Evolutionary conservation across 345 rosid species (phyloP).

Genomic region (Moringa oleifera): DNA sequence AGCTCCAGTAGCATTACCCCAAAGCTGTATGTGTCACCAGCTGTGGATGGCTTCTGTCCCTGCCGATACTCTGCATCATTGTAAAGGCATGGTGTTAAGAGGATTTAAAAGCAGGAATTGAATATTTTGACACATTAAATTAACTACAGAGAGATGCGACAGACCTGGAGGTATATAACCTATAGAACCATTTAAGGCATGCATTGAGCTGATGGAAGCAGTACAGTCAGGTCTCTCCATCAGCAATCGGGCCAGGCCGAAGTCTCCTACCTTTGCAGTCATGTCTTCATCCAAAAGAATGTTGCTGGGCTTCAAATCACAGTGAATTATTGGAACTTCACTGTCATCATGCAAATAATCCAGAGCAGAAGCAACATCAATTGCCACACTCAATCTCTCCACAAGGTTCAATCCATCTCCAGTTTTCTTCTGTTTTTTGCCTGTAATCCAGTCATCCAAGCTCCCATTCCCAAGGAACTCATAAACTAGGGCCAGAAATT

Average conservation of each 20-base stretch:
- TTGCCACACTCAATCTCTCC: slow-evolving; percentile 39
- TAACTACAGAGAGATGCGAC: neutral
- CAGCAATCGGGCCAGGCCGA: slow-evolving; percentile 40
- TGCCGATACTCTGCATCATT: slow-evolving; percentile 50
- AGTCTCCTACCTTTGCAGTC: slow-evolving; percentile 55
- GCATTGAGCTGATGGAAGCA: slow-evolving; percentile 30
- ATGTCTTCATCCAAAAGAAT: slow-evolving; percentile 36
- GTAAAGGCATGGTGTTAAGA: neutral
- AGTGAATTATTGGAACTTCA: slow-evolving; percentile 44
- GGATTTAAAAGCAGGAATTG: neutral
- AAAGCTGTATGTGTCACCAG: too few species aligned
- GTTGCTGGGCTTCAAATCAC: too few species aligned
- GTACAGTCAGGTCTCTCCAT: slow-evolving; percentile 15
- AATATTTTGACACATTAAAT: neutral
- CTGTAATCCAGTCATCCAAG: slow-evolving; percentile 45
- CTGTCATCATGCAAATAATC: slow-evolving; percentile 52
- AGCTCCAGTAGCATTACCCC: slow-evolving; percentile 39
- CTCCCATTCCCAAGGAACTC: slow-evolving; percentile 41
- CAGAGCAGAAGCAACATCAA: slow-evolving; percentile 40
- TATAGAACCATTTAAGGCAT: slow-evolving; percentile 39
- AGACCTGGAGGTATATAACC: slow-evolving; percentile 58
- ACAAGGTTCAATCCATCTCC: slow-evolving; percentile 30
- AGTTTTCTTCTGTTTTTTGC: slow-evolving; percentile 22
- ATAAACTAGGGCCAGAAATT: slow-evolving; percentile 51
- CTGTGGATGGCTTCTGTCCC: slow-evolving; percentile 46